These are phyloP conservation scores for Irpex sp. DNA, from an alignment of 1,284 basidiomycete species.

Conservation along the genomic window DNA sequence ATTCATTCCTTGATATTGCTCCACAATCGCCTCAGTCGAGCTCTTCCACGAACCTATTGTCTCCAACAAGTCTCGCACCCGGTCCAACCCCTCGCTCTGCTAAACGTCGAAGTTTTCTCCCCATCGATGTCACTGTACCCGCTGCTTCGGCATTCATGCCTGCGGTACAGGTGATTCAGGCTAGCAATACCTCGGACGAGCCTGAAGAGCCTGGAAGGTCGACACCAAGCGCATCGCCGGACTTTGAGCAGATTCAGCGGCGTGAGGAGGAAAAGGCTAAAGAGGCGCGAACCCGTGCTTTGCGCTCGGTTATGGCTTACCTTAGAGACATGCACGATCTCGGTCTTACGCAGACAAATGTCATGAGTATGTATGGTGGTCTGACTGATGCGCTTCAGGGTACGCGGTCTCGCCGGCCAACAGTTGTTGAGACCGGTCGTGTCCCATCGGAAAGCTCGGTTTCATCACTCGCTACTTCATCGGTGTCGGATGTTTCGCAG, in stretches of 20 bases:
- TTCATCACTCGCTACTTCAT: constrained; percentile 22
- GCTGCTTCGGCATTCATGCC: constrained; percentile 61
- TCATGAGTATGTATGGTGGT: constrained; percentile 51
- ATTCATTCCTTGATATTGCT: constrained; percentile 16
- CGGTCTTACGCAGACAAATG: constrained; percentile 50
- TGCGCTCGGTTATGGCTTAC: constrained; percentile 92
- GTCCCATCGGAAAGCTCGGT: constrained; percentile 39
- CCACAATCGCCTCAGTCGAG: constrained; percentile 19
- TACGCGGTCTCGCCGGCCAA: constrained; percentile 58
- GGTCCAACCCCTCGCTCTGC: constrained; percentile 44
- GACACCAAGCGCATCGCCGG: constrained; percentile 46
- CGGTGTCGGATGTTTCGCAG: constrained; percentile 40
- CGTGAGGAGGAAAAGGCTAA: constrained; percentile 67
- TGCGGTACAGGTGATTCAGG: constrained; percentile 38
- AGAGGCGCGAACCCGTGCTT: constrained; percentile 70
- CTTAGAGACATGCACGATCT: constrained; percentile 94
- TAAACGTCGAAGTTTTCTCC: constrained; percentile 83
- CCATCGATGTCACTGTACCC: constrained; percentile 67
- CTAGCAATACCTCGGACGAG: constrained; percentile 36
- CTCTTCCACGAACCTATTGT: constrained; percentile 42
- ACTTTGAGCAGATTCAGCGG: constrained; percentile 42
- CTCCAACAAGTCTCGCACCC: constrained; percentile 27
- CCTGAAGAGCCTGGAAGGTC: constrained; percentile 29
- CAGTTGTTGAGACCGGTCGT: constrained; percentile 52
- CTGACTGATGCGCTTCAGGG: constrained; percentile 37